These are phyloP conservation scores for Cladophialophora immunda DNA, from an alignment of 2,329 filamentous ascomycete genomes.

Conservation along the genomic window DNA sequence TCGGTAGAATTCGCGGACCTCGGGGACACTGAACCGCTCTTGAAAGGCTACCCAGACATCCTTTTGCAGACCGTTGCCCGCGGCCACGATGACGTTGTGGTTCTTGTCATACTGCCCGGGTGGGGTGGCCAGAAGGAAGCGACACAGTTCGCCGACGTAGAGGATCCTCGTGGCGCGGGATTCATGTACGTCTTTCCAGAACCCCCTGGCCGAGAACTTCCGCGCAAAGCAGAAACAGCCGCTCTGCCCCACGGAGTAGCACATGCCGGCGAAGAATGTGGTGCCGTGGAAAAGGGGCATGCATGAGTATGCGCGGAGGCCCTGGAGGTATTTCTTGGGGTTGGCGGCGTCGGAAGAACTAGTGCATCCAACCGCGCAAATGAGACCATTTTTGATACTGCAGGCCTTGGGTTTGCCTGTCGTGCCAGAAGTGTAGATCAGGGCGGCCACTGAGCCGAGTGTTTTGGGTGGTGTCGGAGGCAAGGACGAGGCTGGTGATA, in stretches of 20 bases:
- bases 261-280: constrained; percentile 56
- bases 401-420: constrained; percentile 43
- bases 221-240: constrained; percentile 55
- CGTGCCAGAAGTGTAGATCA: constrained; percentile 61
- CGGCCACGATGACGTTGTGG: constrained; percentile 56
- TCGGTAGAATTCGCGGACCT: constrained; percentile 78
- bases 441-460: constrained; percentile 47
- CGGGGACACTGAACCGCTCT: constrained; percentile 49
- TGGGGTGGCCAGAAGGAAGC: constrained; percentile 56
- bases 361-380: constrained; percentile 45
- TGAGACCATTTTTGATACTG: constrained; percentile 44
- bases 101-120: constrained; percentile 53
- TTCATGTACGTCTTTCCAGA: constrained; percentile 39
- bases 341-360: constrained; percentile 48
- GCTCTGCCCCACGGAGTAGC: constrained; percentile 51
- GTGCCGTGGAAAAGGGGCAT: constrained; percentile 61
- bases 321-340: constrained; percentile 52
- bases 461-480: constrained; percentile 38
- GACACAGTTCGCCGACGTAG: constrained; percentile 58
- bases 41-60: constrained; percentile 60
- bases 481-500: constrained; percentile 4
- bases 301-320: constrained; percentile 56
- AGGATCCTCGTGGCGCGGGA: constrained; percentile 66
- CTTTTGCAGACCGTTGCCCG: constrained; percentile 57
- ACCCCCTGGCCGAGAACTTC: constrained; percentile 42